These are phyloP conservation scores for Populus hybrid DNA, from an alignment of 441 rosid genomes.

Conservation along the genomic window DNA sequence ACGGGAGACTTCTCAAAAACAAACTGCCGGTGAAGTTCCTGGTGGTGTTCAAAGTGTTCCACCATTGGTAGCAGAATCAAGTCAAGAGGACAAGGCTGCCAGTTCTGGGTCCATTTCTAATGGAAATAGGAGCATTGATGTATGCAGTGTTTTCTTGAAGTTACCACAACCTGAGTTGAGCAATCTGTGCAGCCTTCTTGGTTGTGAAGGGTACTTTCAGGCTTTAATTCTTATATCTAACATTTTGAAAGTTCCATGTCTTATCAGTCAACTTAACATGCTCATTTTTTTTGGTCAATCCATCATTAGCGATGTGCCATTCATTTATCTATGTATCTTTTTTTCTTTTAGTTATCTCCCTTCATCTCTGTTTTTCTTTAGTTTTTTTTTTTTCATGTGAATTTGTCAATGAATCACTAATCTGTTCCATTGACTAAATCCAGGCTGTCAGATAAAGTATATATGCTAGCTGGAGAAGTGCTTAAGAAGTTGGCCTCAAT, in stretches of 20 bases:
- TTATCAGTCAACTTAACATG: not conserved
- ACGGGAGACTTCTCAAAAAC: constrained; percentile 38
- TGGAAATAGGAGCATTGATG: constrained; percentile 44
- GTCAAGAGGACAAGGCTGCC: constrained; percentile 35
- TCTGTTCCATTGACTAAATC: constrained; percentile 21
- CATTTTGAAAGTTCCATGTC: not conserved
- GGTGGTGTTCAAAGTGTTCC: constrained; percentile 51
- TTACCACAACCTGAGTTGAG: constrained; percentile 74
- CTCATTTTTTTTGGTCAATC: not conserved
- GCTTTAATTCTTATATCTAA: constrained; percentile 11
- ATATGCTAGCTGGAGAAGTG: constrained; percentile 75
- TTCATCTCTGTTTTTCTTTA: no score
- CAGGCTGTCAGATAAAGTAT: constrained; percentile 92
- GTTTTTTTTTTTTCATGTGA: no score
- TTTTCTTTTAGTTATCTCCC: no score
- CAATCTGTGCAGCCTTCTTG: constrained; percentile 83
- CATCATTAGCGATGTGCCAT: not conserved
- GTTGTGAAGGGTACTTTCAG: constrained; percentile 70
- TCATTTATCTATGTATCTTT: not conserved
- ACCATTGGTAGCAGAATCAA: constrained; percentile 33
- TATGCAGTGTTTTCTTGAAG: constrained; percentile 51
- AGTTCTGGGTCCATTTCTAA: constrained; percentile 46
- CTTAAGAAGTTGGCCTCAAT: constrained; percentile 80
- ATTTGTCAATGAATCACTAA: constrained; percentile 16
- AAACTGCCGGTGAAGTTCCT: constrained; percentile 42